Base-by-base conservation (phyloP, 306 rosid genomes). In the Inga laurina region DNA sequence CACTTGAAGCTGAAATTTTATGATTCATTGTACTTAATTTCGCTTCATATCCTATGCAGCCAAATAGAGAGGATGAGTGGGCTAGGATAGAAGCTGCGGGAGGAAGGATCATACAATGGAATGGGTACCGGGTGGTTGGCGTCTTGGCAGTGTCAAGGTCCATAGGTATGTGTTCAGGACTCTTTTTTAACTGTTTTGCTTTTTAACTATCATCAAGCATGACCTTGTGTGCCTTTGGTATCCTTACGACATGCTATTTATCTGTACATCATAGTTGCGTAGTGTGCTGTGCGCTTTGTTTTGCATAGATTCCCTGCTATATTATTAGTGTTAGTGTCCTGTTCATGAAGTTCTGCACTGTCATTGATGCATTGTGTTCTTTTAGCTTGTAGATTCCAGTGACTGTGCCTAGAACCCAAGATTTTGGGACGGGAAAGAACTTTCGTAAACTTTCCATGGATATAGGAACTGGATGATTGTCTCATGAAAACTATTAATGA, bases 81-180 rank as follows among this genome's bases (percentile, higher is more conserved):
- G 89, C 82, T 52, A 89, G 98, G 82, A 92, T 92, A 84, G 98
- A 93, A 86, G 91, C 90, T 64, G 85, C 94, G 6, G 97, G 97
- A 83, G 98, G 98, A 81, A 93, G 76, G 87, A 75, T 93, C 76
- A 93, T 93, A 82, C 94, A 90, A 44, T 93, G 98, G 98, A 84
- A 90, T 12, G 97, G 98, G 9, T 89, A 86, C 81, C 87, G 97
- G 59, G 93, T 93, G 64, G 88, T 90, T 8, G 98, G 98, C 44
- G 98, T 93, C 84, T 90, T 92, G 70, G 98, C 98, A 30, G 91
- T 89, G 88, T 92, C 98, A 80, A 90, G 98, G 65, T 90, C 98
- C 87, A 85, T 93, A 46, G 98, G 98, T 90, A 90, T 74, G 89
- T 70, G 48, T 64, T 59, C 39, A 0, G 99, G 92, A 83, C 91